These are phyloP conservation scores for Metschnikowia arizonensis DNA, from an alignment of 805 yeast genomes.

Conservation along the genomic window DNA sequence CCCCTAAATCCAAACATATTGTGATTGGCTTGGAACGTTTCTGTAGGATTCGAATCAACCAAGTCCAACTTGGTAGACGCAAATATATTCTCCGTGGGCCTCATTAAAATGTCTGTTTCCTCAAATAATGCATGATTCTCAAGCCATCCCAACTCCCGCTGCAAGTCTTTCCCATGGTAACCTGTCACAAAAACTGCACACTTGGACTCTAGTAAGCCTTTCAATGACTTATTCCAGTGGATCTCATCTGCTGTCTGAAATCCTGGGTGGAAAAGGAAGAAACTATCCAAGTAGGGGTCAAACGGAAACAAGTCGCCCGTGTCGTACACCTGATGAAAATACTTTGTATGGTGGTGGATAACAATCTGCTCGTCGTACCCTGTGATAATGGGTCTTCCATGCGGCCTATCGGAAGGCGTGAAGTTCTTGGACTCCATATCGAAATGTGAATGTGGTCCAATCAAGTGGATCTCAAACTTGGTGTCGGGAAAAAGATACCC, in stretches of 20 bases:
- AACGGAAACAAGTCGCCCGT: constrained; percentile 95
- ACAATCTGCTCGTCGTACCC: constrained; percentile 71
- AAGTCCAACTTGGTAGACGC: constrained; percentile 92
- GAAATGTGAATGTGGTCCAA: constrained; percentile 88
- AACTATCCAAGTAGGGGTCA: constrained; percentile 92
- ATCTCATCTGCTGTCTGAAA: constrained; percentile 77
- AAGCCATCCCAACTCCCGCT: constrained; percentile 70
- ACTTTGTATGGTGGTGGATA: constrained; percentile 81
- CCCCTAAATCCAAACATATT: constrained; percentile 91
- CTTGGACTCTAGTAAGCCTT: constrained; percentile 86
- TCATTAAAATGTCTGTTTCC: constrained; percentile 78
- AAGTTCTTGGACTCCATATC: constrained; percentile 63
- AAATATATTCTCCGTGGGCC: constrained; percentile 66
- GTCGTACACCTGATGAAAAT: constrained; percentile 86
- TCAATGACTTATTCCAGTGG: constrained; percentile 80
- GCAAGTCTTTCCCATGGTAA: constrained; percentile 69
- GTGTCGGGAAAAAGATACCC: constrained; percentile 79
- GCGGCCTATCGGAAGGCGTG: constrained; percentile 49
- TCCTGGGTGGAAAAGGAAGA: constrained; percentile 95
- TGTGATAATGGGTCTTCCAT: constrained; percentile 61
- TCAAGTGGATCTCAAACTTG: constrained; percentile 80
- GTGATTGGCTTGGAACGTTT: constrained; percentile 88
- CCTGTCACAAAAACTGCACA: constrained; percentile 92
- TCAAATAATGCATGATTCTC: constrained; percentile 53
- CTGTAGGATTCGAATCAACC: constrained; percentile 88